A percentile compares a stretch with the other conserved stretches of the same genome.
Conservation (phyloP, 2,329 filamentous ascomycete species). For the Fusarium vanettenii region DNA sequence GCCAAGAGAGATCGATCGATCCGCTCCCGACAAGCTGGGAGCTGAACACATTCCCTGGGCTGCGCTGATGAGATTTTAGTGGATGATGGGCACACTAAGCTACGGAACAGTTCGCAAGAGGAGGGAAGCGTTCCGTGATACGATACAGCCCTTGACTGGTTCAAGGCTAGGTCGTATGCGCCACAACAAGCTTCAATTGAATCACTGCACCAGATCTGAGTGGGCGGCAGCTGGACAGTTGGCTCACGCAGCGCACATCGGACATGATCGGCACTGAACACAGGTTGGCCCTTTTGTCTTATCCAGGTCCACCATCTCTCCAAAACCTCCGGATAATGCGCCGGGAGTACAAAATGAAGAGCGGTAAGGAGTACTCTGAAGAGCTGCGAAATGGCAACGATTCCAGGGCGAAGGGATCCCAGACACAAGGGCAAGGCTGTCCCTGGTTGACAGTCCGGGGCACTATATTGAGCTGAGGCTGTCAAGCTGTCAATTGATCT, state of each 20-base stretch:
- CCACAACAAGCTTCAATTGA: neutral
- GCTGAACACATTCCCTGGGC: neutral
- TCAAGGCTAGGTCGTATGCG: neutral
- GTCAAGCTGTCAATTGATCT: conserved; percentile 19
- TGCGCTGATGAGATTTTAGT: neutral
- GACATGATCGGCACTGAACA: neutral
- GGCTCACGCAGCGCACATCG: neutral
- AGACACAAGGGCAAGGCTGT: conserved; percentile 14
- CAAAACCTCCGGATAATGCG: neutral
- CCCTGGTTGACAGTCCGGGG: conserved; percentile 1
- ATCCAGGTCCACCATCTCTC: neutral
- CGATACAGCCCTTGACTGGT: neutral
- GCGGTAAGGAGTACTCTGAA: neutral
- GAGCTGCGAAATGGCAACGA: neutral
- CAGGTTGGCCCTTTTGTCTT: neutral
- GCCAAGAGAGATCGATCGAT: neutral
- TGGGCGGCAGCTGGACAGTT: neutral
- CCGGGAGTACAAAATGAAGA: neutral
- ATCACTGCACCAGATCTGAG: neutral
- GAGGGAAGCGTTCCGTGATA: neutral
- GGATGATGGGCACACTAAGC: neutral
- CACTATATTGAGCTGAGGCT: conserved; percentile 2
- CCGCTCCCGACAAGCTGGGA: neutral
- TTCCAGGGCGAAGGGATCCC: neutral
- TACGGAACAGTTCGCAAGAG: neutral